A percentile compares a stretch with the other conserved stretches of the same genome.
These are phyloP conservation scores for Pyricularia sp. DNA, from an alignment of 2,329 filamentous ascomycete genomes.

Conservation along the genomic window DNA sequence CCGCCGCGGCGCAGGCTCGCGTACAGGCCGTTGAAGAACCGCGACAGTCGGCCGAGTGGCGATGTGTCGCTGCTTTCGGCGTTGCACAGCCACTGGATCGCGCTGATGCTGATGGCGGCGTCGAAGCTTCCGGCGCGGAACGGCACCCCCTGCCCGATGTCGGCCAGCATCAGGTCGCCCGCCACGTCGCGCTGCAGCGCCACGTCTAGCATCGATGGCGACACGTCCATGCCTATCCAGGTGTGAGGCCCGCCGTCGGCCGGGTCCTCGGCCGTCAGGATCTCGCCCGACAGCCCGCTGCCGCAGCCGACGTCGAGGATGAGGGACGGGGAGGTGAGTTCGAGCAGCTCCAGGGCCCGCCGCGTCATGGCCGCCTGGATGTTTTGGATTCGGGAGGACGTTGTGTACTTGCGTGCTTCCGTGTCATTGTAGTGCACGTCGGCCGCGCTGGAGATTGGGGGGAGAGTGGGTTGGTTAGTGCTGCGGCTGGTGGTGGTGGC, in stretches of 20 bases:
- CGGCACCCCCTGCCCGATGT: conserved; percentile 91
- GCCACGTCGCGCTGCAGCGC: conserved; percentile 87
- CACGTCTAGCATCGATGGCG: conserved; percentile 91
- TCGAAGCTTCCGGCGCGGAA: conserved; percentile 91
- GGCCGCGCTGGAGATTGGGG: conserved; percentile 43
- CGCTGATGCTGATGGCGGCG: conserved; percentile 87
- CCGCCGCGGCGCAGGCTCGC: conserved; percentile 74
- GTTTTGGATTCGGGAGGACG: conserved; percentile 86
- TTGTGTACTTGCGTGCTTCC: conserved; percentile 96
- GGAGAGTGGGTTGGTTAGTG: conserved; percentile 11
- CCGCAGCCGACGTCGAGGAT: conserved; percentile 97
- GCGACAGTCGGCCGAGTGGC: conserved; percentile 63
- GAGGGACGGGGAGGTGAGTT: conserved; percentile 68
- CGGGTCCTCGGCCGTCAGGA: conserved; percentile 51
- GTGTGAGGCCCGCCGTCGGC: conserved; percentile 77
- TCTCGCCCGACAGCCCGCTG: conserved; percentile 88
- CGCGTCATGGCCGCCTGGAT: conserved; percentile 94
- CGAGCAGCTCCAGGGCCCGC: conserved; percentile 83
- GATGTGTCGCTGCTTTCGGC: conserved; percentile 82
- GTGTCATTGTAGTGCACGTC: conserved; percentile 96
- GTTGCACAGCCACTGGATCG: conserved; percentile 98
- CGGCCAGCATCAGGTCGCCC: conserved; percentile 86
- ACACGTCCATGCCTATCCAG: conserved; percentile 97
- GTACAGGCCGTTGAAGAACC: conserved; percentile 93
- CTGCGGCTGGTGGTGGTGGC: conserved; percentile 9